phyloP scores from a whole-genome alignment of 176 grass and related monocot species.

The Rhynchospora tenuis region DNA sequence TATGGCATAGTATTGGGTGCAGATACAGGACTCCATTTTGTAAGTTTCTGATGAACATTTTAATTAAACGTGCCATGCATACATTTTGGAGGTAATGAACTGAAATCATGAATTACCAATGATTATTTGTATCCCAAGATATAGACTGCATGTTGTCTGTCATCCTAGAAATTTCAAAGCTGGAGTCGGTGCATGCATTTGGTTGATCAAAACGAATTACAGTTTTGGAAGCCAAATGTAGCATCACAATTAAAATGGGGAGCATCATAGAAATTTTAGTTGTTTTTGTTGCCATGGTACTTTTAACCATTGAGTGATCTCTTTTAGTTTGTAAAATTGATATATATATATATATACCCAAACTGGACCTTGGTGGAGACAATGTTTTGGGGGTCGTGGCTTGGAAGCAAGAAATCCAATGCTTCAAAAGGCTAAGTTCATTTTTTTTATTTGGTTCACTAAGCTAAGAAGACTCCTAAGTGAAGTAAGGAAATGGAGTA shows the following conservation, averaged over 20 bases:
- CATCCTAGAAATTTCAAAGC: not conserved
- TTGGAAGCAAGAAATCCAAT: conserved; percentile 28
- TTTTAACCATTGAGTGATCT: not conserved
- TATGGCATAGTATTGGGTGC: not conserved
- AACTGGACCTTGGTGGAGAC: too few relatives aligned
- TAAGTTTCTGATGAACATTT: not conserved
- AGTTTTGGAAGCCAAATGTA: not conserved
- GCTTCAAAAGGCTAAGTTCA: not conserved
- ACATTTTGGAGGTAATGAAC: not conserved
- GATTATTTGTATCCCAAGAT: not conserved
- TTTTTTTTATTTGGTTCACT: conserved; percentile 9
- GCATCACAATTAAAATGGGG: not conserved
- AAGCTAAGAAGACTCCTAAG: not conserved
- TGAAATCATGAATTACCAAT: not conserved
- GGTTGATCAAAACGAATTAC: not conserved
- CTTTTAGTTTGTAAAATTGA: not conserved
- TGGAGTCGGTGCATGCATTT: not conserved
- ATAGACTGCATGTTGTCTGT: not conserved
- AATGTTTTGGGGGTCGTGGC: conserved; percentile 1
- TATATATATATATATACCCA: conserved; percentile 18
- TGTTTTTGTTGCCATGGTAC: conserved; percentile 10
- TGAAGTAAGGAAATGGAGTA: conserved; percentile 2
- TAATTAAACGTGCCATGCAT: not conserved
- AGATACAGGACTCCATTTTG: not conserved
- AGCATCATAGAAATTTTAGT: not conserved